Evolutionary conservation across 148 eudicot species (phyloP).

Genomic region (Rhododendron ovatum): DNA sequence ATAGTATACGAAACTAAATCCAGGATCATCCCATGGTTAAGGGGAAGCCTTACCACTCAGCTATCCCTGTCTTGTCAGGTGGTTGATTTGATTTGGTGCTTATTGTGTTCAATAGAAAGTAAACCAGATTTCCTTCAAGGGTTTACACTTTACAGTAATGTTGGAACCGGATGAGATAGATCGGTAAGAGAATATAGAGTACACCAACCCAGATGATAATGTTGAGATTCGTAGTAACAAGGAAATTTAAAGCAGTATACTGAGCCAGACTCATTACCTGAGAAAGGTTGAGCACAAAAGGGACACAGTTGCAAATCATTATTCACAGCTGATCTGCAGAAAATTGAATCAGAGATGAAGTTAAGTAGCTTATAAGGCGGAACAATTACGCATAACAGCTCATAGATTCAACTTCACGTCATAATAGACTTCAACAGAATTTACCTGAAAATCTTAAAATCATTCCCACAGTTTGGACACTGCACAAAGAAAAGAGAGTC

Average conservation of each 20-base stretch:
- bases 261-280: slow-evolving; percentile 42
- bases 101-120: background rate
- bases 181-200: background rate
- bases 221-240: background rate
- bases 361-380: slow-evolving; percentile 1
- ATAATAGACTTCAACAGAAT: slow-evolving; percentile 17
- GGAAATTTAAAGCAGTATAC: background rate
- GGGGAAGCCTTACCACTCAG: background rate
- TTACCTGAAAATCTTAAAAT: slow-evolving; percentile 83
- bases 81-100: background rate
- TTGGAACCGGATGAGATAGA: background rate
- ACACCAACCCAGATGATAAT: background rate
- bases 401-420: background rate
- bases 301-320: slow-evolving; percentile 81
- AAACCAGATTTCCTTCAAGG: background rate
- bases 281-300: slow-evolving; percentile 82
- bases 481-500: slow-evolving; percentile 35
- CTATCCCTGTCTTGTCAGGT: background rate
- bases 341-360: slow-evolving; percentile 10
- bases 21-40: background rate
- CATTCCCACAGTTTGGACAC: slow-evolving; percentile 91
- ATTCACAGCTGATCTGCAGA: slow-evolving; percentile 60
- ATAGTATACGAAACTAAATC: background rate
- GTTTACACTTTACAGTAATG: background rate
- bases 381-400: background rate